These are phyloP conservation scores for Parastagonospora avenae DNA, from an alignment of 2,329 filamentous ascomycete species.

Conservation along the genomic window DNA sequence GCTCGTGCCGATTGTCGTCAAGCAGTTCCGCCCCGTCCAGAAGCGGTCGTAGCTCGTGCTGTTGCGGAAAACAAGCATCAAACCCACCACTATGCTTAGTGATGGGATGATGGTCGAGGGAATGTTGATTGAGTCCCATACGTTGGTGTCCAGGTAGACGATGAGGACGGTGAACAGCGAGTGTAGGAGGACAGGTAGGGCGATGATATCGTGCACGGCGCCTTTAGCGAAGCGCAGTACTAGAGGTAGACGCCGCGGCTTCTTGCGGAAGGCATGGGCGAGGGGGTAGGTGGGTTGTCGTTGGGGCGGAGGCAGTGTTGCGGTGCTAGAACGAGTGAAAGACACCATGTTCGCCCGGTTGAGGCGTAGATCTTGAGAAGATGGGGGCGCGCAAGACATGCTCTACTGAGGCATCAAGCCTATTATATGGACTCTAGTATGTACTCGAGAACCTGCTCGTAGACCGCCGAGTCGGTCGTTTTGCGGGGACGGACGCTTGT, in stretches of 20 bases:
- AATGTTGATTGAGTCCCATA: slow-evolving; percentile 57
- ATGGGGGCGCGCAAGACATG: no score
- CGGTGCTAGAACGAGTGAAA: no score
- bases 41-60: slow-evolving; percentile 68
- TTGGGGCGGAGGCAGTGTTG: slow-evolving; percentile 10
- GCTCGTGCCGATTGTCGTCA: slow-evolving; percentile 62
- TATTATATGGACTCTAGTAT: no score
- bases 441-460: no score
- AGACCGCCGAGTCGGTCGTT: no score
- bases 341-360: no score
- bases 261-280: slow-evolving; percentile 52
- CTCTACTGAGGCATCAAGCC: no score
- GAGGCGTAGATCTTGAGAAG: no score
- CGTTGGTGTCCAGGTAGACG: slow-evolving; percentile 61
- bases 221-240: slow-evolving; percentile 69
- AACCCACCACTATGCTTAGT: slow-evolving; percentile 68
- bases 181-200: slow-evolving; percentile 63
- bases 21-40: slow-evolving; percentile 64
- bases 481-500: no score
- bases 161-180: slow-evolving; percentile 63
- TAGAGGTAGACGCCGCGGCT: slow-evolving; percentile 63
- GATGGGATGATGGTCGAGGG: slow-evolving; percentile 66
- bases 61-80: slow-evolving; percentile 72
- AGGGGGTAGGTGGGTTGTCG: slow-evolving; percentile 52
- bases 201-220: slow-evolving; percentile 64